These are phyloP conservation scores for Geotrichum restrictum DNA, from an alignment of 1,139 yeast genomes.

Conservation along the genomic window DNA sequence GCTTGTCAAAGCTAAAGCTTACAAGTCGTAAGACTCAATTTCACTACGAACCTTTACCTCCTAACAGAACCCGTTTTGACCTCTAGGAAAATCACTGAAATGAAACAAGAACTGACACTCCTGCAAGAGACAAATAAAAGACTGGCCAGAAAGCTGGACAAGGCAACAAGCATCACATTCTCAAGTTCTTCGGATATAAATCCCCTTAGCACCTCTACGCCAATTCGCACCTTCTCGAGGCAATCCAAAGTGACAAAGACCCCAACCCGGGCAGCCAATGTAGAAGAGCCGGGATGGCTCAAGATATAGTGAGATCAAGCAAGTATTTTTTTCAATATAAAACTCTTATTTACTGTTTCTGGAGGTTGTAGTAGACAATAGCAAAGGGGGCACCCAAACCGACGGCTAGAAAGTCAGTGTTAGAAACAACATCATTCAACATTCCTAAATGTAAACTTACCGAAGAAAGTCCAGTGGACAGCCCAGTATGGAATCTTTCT, in stretches of 20 bases:
- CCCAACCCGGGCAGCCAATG: background rate
- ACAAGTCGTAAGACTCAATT: constrained; percentile 14
- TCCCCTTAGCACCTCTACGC: background rate
- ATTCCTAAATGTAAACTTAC: constrained; percentile 37
- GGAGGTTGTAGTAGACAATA: constrained; percentile 39
- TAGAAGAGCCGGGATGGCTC: constrained; percentile 1
- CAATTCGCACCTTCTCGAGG: background rate
- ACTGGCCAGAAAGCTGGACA: background rate
- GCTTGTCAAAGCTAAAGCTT: constrained; percentile 17
- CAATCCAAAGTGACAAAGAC: background rate
- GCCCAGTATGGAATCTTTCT: constrained; percentile 85
- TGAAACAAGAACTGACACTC: background rate
- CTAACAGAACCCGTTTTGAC: background rate
- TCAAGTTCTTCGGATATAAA: background rate
- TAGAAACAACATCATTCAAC: background rate
- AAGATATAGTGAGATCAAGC: background rate
- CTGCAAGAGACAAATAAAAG: background rate
- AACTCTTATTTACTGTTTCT: constrained; percentile 30
- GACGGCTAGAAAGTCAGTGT: constrained; percentile 22
- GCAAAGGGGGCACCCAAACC: constrained; percentile 42
- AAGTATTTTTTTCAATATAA: background rate
- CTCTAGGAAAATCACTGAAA: background rate
- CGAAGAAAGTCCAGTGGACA: constrained; percentile 75
- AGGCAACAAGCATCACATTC: background rate
- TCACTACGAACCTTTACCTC: background rate